A percentile compares a stretch with the other conserved stretches of the same genome.
Evolutionary conservation across 768 basidiomycete genomes (phyloP).

Genomic region (Russula sp.): DNA sequence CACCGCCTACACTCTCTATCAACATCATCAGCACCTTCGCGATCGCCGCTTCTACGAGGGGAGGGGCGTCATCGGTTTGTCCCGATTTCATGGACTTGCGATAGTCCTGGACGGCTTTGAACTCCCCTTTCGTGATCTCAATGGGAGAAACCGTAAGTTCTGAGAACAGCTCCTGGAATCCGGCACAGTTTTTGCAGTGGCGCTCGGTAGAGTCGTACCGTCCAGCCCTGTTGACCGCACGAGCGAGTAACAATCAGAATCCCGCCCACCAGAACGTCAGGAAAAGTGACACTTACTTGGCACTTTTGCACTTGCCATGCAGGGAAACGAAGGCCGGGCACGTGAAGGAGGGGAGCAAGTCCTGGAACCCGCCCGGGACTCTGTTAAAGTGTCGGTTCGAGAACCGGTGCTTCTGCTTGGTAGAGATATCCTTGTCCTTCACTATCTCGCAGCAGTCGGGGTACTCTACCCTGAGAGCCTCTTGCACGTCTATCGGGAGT

Average conservation of each 20-base stretch:
- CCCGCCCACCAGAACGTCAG: no score
- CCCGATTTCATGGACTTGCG: neutral
- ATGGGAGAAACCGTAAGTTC: neutral
- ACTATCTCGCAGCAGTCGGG: neutral
- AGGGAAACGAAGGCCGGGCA: conserved; percentile 1
- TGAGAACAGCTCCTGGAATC: neutral
- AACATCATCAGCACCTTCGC: neutral
- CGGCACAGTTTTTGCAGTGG: neutral
- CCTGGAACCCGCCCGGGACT: rapidly evolving
- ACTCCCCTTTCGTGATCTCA: neutral
- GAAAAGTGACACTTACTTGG: neutral
- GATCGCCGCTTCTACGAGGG: neutral
- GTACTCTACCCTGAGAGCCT: neutral
- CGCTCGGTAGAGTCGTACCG: conserved; percentile 10
- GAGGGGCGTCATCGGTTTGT: neutral
- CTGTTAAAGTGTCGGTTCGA: neutral
- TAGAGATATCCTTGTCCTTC: neutral
- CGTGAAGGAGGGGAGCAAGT: neutral
- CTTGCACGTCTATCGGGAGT: neutral
- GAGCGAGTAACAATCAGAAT: neutral
- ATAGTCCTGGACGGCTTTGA: neutral
- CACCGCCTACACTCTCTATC: neutral
- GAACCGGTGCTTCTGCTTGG: neutral
- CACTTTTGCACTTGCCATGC: neutral
- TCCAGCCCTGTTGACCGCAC: neutral